phyloP scores from a whole-genome alignment of 2,329 filamentous ascomycete genomes.

The Arthrobotrys sphaeroides region DNA sequence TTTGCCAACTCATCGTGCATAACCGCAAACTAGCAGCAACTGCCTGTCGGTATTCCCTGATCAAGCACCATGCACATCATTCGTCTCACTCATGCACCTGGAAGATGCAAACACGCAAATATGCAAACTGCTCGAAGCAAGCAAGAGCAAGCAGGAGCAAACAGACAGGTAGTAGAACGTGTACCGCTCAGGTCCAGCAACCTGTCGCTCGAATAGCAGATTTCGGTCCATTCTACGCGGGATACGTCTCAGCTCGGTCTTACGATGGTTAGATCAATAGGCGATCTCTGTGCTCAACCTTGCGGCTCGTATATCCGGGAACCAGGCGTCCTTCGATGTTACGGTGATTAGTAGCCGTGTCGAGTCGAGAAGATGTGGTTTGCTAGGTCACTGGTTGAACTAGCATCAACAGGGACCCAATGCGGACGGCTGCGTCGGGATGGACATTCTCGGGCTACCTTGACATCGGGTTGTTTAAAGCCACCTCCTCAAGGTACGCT shows the following conservation, averaged over 20 bases:
- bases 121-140: constrained; percentile 10
- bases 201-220: background rate
- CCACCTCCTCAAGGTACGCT: background rate
- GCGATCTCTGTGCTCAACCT: too few relatives aligned
- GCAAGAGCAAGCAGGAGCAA: constrained; percentile 7
- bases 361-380: background rate
- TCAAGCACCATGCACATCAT: constrained; percentile 53
- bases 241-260: background rate
- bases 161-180: background rate
- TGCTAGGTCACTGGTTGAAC: background rate
- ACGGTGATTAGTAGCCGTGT: background rate
- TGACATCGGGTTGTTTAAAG: constrained; percentile 6
- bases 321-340: background rate
- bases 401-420: constrained; percentile 8
- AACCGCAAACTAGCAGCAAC: constrained; percentile 46
- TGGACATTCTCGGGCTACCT: background rate
- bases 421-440: constrained; percentile 1
- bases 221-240: too few relatives aligned
- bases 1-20: constrained; percentile 54
- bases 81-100: constrained; percentile 44
- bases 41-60: constrained; percentile 40
- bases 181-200: background rate
- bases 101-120: constrained; percentile 35
- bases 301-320: background rate
- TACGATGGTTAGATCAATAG: background rate